phyloP scores from a whole-genome alignment of 2,329 filamentous ascomycete species.

The Lasiodiplodia gonubiensis region DNA sequence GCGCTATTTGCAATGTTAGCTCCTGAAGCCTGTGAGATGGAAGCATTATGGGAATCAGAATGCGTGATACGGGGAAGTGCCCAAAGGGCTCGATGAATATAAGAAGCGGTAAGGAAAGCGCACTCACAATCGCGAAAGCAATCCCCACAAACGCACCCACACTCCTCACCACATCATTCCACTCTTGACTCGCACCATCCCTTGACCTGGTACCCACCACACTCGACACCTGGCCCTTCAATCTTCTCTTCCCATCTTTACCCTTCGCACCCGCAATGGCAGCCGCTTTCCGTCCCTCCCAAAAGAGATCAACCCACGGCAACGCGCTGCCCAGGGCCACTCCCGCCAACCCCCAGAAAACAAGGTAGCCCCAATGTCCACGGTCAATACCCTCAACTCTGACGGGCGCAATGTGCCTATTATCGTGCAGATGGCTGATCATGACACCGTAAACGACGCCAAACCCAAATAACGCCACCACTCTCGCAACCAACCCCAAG shows the following conservation, averaged over 20 bases:
- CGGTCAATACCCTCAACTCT: slow-evolving; percentile 63
- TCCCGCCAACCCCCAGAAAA: slow-evolving; percentile 81
- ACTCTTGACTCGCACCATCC: slow-evolving; percentile 62
- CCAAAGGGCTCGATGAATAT: neutral
- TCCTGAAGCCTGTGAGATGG: neutral
- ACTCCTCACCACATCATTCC: slow-evolving; percentile 74
- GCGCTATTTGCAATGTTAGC: slow-evolving; percentile 59
- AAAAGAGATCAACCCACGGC: slow-evolving; percentile 82
- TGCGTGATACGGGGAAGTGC: neutral
- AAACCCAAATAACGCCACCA: slow-evolving; percentile 72
- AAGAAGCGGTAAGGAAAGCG: neutral
- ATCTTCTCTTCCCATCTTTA: slow-evolving; percentile 10
- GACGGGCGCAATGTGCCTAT: slow-evolving; percentile 67
- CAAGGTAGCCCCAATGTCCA: slow-evolving; percentile 69
- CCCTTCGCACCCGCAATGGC: slow-evolving; percentile 5
- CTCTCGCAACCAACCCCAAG: neutral
- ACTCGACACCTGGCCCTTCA: slow-evolving; percentile 28
- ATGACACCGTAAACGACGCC: slow-evolving; percentile 84
- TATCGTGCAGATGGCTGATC: slow-evolving; percentile 78
- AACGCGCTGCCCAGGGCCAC: slow-evolving; percentile 78
- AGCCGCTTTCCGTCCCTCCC: slow-evolving; percentile 58
- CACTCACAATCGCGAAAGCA: slow-evolving; percentile 82
- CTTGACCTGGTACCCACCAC: slow-evolving; percentile 37
- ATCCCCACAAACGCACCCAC: slow-evolving; percentile 75
- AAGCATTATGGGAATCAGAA: neutral